Percentiles rank a stretch among this genome's conserved stretches.
phyloP scores from a whole-genome alignment of 768 basidiomycete species.

The Boletus fagicola region DNA sequence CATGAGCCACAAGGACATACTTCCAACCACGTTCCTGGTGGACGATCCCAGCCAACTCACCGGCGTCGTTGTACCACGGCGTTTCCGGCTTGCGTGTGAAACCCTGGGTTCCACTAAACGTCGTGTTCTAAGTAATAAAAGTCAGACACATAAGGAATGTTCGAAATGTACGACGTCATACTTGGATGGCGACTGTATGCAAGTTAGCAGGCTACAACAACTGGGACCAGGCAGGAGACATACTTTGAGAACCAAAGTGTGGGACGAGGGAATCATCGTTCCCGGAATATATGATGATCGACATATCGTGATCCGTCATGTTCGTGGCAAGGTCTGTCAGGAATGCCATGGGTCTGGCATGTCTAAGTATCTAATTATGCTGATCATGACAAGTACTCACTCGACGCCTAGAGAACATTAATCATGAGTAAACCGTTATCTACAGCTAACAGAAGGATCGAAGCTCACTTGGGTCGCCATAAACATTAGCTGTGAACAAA shows the following conservation, averaged over 20 bases:
- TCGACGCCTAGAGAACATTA: slow-evolving; percentile 28
- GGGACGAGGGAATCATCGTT: slow-evolving; percentile 66
- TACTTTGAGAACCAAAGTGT: slow-evolving; percentile 63
- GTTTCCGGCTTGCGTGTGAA: slow-evolving; percentile 68
- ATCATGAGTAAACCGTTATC: not conserved
- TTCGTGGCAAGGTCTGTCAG: slow-evolving; percentile 48
- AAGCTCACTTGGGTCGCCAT: slow-evolving; percentile 34
- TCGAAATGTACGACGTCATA: slow-evolving; percentile 15
- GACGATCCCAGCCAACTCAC: slow-evolving; percentile 62
- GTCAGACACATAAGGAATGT: not conserved
- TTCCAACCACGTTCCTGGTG: slow-evolving; percentile 68
- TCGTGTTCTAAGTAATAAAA: slow-evolving; percentile 57
- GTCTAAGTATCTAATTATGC: not conserved
- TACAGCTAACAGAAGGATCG: not conserved
- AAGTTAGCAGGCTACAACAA: slow-evolving; percentile 4
- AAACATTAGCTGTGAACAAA: slow-evolving; percentile 6
- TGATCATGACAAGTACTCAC: slow-evolving; percentile 22
- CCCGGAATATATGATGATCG: slow-evolving; percentile 61
- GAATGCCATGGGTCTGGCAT: slow-evolving; percentile 56
- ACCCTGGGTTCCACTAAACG: slow-evolving; percentile 74
- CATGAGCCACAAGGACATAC: slow-evolving; percentile 39
- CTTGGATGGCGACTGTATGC: slow-evolving; percentile 53
- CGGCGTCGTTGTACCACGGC: slow-evolving; percentile 57
- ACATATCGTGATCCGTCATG: slow-evolving; percentile 45
- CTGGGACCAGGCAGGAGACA: slow-evolving; percentile 7